These are phyloP conservation scores for Salinomyces thailandicus DNA, from an alignment of 2,329 filamentous ascomycete species.

Conservation along the genomic window DNA sequence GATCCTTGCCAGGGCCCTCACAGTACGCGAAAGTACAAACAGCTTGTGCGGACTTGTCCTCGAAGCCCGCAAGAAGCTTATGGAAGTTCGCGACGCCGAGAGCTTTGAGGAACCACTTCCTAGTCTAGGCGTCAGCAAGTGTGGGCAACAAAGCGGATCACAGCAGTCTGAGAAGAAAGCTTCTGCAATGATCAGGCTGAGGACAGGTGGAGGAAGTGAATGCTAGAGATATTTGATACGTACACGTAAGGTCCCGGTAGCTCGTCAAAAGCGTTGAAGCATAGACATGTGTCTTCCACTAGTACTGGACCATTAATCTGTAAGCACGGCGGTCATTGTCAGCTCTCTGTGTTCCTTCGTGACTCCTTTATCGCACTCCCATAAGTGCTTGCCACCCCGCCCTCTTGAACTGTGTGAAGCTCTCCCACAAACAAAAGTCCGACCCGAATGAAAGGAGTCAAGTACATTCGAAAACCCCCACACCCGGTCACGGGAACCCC, in stretches of 20 bases:
- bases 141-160: background rate
- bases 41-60: constrained; percentile 83
- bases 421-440: too few relatives aligned
- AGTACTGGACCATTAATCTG: constrained; percentile 79
- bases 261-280: constrained; percentile 83
- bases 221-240: constrained; percentile 22
- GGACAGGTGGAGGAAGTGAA: background rate
- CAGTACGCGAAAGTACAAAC: constrained; percentile 95
- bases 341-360: background rate
- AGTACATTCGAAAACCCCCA: too few relatives aligned
- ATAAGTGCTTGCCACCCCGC: too few relatives aligned
- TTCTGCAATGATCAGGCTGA: background rate
- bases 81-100: constrained; percentile 80
- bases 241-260: constrained; percentile 95
- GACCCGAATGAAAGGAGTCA: too few relatives aligned
- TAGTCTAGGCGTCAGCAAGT: constrained; percentile 28
- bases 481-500: too few relatives aligned
- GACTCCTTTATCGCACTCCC: background rate
- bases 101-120: constrained; percentile 85
- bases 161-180: background rate
- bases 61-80: constrained; percentile 77
- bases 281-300: constrained; percentile 90
- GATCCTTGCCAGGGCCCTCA: constrained; percentile 70
- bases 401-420: too few relatives aligned
- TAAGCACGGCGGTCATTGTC: background rate